Base-by-base conservation (phyloP, 306 rosid genomes). In the Lupinus albus region DNA sequence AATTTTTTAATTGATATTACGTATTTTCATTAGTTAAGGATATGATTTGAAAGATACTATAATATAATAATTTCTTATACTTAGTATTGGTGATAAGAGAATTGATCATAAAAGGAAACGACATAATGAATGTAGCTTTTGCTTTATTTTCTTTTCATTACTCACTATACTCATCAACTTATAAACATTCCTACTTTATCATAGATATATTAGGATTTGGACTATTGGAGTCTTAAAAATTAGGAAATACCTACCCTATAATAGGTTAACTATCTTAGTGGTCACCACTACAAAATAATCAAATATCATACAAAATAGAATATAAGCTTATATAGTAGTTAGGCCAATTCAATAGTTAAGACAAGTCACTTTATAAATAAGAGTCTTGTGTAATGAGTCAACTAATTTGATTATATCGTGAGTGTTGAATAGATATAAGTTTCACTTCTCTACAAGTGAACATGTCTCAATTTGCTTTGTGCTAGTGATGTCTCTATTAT, bases 61-160 rank as follows among this genome's bases (percentile, higher is more conserved):
- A n/a, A n/a, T n/a, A n/a, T n/a, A n/a, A n/a, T n/a, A n/a, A n/a
- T n/a, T n/a, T n/a, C n/a, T n/a, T n/a, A n/a, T n/a, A n/a, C n/a
- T n/a, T n/a, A n/a, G n/a, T 5, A 48, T 47, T 59, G 28, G 50
- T 49, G 42, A 66, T 30, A 25, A 25, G 28, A 52, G 46, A 63
- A 39, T 16, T 6, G 16, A 42, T 33, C 36, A 33, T 38, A 32
- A 35, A 33, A 28, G 28, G 68, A 7, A 48, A 74, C 77, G 54
- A 74, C 77, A 51, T 1, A 11, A 35, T 36, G 78, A 75, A 63
- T 75, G 62, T 57, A 58, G 65, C 70, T 17, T 21, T 28, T 33
- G 36, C 39, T 59, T 21, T 17, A 68, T 35, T 70, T 45, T 44
- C 18, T 65, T 48, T 33, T 4, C 36, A 0, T 7, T 33, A 33